Base-by-base conservation (phyloP, 768 basidiomycete species). In the Trametes punicea region DNA sequence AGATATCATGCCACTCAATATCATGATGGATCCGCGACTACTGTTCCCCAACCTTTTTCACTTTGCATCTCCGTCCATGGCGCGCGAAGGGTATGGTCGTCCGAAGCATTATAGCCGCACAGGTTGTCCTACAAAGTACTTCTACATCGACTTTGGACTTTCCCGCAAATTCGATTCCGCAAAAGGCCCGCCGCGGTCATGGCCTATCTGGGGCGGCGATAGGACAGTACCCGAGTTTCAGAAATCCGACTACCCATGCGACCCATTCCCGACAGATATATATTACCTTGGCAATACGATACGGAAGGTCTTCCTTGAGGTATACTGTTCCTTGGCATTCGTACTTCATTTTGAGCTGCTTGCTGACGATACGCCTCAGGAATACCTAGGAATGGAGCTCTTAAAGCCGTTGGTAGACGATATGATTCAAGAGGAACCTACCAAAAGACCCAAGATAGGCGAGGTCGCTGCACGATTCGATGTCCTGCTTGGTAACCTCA, bases 201-300 rank as follows among this genome's bases (percentile, higher is more conserved):
- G 57, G 5, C 68, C 72, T 0, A 65, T 75, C 2, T 57, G 60
- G 7, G 79, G 77, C 0, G 77, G 72, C 2, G 79, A 82, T 61
- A 71, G 70, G 47, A 64, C 73, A 0, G 69, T 70, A 0, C 73
- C 73, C 1, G 73, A 74, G 53, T 70, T 69, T 50, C 58, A 58
- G 2, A 49, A 27, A 3, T 54, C 56, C 2, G 23, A 31, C 10
- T n/a, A 52, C 3, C 60, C 50, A 1, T 63, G 52, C 46, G 64
- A 74, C 42, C 72, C 71, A 1, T 74, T 73, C 56, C 65, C 67
- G 9, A 71, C 67, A 1, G 74, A 75, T 33, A 55, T 73, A 4
- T 74, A 73, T 51, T 68, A 66, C 29, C 27, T 74, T 15, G 74
- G 70, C 0, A 73, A 74, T 33, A 31, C 69, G 9, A 64, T 75